These are phyloP conservation scores for Holtermanniella nyarrowii DNA, from an alignment of 768 basidiomycete genomes.

Conservation along the genomic window DNA sequence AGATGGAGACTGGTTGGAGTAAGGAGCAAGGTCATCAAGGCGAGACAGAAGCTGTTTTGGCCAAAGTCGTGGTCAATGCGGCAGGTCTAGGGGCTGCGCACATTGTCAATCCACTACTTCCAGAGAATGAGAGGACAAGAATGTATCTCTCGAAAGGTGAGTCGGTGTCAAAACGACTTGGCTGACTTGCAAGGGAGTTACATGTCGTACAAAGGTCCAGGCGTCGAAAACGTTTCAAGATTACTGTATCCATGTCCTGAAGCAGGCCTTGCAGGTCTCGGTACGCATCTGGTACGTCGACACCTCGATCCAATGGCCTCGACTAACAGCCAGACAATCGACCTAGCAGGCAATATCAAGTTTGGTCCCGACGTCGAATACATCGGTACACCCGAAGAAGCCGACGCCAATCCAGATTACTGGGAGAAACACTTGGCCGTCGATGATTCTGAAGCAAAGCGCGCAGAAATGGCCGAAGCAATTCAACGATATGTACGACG, in stretches of 20 bases:
- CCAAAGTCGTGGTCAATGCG: slow-evolving; percentile 69
- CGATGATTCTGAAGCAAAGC: slow-evolving; percentile 5
- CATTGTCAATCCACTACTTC: slow-evolving; percentile 26
- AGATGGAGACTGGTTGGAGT: slow-evolving; percentile 53
- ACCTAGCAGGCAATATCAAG: slow-evolving; percentile 68
- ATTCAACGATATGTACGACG: slow-evolving; percentile 49
- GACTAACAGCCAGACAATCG: slow-evolving; percentile 46
- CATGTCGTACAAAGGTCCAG: slow-evolving; percentile 73
- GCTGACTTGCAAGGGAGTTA: slow-evolving; percentile 48
- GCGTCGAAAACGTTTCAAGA: slow-evolving; percentile 55
- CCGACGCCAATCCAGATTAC: slow-evolving; percentile 7
- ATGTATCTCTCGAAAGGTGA: slow-evolving; percentile 31
- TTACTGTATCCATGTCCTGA: slow-evolving; percentile 86
- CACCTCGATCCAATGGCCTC: too few relatives aligned
- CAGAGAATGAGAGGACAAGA: slow-evolving; percentile 8
- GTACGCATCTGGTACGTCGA: slow-evolving; percentile 59
- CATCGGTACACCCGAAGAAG: slow-evolving; percentile 49
- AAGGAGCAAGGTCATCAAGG: slow-evolving; percentile 41
- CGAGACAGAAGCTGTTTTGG: slow-evolving; percentile 54
- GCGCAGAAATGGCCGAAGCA: slow-evolving; percentile 55
- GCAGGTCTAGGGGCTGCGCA: slow-evolving; percentile 29
- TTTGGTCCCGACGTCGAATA: slow-evolving; percentile 93
- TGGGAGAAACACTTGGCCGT: slow-evolving; percentile 17
- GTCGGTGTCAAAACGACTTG: slow-evolving; percentile 1
- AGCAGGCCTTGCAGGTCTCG: slow-evolving; percentile 63